Percentiles rank a stretch among this genome's conserved stretches.
These are phyloP conservation scores for Tubosaeta sp. DNA, from an alignment of 768 basidiomycete species.

Conservation along the genomic window DNA sequence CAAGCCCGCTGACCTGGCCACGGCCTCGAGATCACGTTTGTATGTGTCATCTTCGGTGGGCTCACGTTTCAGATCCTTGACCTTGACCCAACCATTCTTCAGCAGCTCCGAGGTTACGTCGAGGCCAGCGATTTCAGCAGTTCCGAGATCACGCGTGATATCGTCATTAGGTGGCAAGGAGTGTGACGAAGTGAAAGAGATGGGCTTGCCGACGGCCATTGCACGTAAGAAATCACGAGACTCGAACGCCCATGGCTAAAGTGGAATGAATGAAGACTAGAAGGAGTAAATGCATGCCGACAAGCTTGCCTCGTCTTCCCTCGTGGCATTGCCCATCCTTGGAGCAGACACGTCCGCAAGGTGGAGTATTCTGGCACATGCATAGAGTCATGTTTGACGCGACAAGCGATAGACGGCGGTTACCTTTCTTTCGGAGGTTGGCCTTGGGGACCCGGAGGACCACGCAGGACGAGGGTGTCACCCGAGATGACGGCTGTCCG, in stretches of 20 bases:
- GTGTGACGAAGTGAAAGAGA: constrained; percentile 80
- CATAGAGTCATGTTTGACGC: constrained; percentile 8
- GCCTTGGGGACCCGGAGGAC: constrained; percentile 70
- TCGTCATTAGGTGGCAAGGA: constrained; percentile 75
- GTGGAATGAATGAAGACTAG: background rate
- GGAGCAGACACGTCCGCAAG: constrained; percentile 86
- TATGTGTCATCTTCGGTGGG: constrained; percentile 72
- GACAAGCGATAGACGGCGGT: constrained; percentile 10
- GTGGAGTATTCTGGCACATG: constrained; percentile 66
- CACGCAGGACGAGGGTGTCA: constrained; percentile 83
- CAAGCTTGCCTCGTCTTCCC: constrained; percentile 79
- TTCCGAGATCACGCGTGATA: constrained; percentile 73
- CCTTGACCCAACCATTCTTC: constrained; percentile 86
- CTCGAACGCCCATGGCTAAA: constrained; percentile 85
- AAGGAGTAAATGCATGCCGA: background rate
- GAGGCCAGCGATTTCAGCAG: constrained; percentile 64
- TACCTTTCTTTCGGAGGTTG: constrained; percentile 90
- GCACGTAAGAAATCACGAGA: constrained; percentile 88
- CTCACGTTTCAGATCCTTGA: constrained; percentile 84
- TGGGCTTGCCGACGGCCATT: constrained; percentile 84
- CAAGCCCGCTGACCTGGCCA: constrained; percentile 69
- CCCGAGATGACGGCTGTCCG: constrained; percentile 80
- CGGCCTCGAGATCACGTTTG: constrained; percentile 69
- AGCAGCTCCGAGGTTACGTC: constrained; percentile 78
- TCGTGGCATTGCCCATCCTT: constrained; percentile 71